Base-by-base conservation (phyloP, 805 yeast genomes). In the Starmerella bombicola region DNA sequence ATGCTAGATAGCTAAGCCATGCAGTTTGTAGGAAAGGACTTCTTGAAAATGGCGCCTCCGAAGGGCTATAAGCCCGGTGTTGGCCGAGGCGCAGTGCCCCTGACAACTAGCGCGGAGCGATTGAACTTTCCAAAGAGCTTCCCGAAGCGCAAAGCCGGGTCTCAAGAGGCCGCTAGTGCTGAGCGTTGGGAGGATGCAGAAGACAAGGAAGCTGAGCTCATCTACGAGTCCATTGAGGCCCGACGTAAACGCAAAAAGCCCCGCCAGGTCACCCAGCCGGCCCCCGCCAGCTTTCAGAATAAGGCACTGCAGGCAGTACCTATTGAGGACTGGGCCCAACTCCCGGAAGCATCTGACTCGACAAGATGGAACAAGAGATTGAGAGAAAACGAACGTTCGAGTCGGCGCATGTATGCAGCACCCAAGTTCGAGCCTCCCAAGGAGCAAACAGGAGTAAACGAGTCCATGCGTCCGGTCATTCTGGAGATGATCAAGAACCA, bases 41-140 rank as follows among this genome's bases (percentile, higher is more conserved):
- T 91, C 60, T 64, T 88, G 35, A 84, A 80, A 54, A 83, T 80
- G 62, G 75, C 76, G 46, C 79, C 97, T 1, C 98, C 98, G 0
- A 72, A 79, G 2, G 93, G 93, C 5, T 88, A 88, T 56, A 71
- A 85, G 30, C 80, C 97, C 3, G 98, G 98, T 20, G 61, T 85
- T 6, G 97, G 96, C 0, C 68, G 98, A 55, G 98, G 98, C 21
- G 97, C 96, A 1, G 73, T 82, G 1, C 97, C 96, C 4, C 86
- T 91, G 59, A 76, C 86, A 0, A 84, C 95, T 24, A 24, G 13
- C 13, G 28, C 28, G 9, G 26, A 21, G 25, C 35, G 25, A 19
- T 23, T 5, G 25, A 17, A 25, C 7, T 32, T 32, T n/a, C 35
- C 25, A 24, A 10, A 5, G 25, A 19, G 17, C 6, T 13, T 12